phyloP scores from a whole-genome alignment of 2,329 filamentous ascomycete species.

The Pseudocercospora macadamiae region DNA sequence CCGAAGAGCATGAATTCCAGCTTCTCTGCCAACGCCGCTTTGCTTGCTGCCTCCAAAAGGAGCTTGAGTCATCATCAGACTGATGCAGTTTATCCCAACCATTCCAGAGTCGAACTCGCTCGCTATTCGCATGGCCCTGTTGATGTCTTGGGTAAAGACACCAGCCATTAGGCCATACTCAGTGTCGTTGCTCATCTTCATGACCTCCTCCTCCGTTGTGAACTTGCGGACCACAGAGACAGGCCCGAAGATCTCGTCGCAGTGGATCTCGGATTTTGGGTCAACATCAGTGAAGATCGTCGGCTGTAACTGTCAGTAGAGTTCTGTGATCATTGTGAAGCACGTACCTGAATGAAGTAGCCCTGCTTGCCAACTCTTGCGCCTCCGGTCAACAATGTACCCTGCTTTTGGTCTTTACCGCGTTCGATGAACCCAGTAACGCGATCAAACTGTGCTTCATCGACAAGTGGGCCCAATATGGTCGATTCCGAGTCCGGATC shows the following conservation, averaged over 20 bases:
- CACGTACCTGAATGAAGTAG: slow-evolving; percentile 13
- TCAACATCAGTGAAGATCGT: slow-evolving; percentile 19
- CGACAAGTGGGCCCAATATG: slow-evolving; percentile 15
- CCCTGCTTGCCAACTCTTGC: slow-evolving; percentile 26
- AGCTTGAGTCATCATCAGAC: slow-evolving; percentile 35
- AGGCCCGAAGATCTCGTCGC: slow-evolving; percentile 75
- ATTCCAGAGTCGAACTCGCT: slow-evolving; percentile 59
- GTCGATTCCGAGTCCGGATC: slow-evolving; percentile 16
- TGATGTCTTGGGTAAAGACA: slow-evolving; percentile 72
- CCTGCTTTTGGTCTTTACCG: slow-evolving; percentile 17
- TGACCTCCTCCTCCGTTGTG: slow-evolving; percentile 54
- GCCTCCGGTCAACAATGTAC: slow-evolving; percentile 16
- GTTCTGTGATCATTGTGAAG: too few relatives aligned
- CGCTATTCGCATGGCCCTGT: slow-evolving; percentile 45
- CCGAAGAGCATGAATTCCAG: slow-evolving; percentile 47
- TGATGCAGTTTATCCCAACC: slow-evolving; percentile 40
- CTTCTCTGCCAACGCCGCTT: slow-evolving; percentile 55
- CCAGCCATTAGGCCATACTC: slow-evolving; percentile 74
- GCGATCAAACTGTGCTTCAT: slow-evolving; percentile 21
- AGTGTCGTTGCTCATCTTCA: slow-evolving; percentile 65
- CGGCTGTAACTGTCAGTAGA: neutral
- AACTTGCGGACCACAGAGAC: slow-evolving; percentile 71
- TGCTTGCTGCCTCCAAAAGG: slow-evolving; percentile 58
- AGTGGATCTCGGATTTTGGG: slow-evolving; percentile 15
- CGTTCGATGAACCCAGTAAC: slow-evolving; percentile 21